A percentile compares a stretch with the other conserved stretches of the same genome.
These are phyloP conservation scores for Arxiozyma slooffiae DNA, from an alignment of 1,139 yeast species.

Conservation along the genomic window DNA sequence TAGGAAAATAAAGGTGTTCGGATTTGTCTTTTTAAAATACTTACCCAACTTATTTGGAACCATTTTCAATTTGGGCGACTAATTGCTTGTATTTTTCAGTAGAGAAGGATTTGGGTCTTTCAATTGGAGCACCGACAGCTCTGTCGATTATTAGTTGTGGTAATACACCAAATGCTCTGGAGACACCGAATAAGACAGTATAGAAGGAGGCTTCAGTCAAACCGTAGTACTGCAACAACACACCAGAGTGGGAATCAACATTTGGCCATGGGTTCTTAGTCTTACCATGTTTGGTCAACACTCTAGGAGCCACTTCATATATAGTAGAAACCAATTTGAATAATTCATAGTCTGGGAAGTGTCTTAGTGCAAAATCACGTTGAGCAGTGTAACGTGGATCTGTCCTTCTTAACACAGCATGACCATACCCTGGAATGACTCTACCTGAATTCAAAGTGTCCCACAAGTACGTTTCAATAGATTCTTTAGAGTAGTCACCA, in stretches of 20 bases:
- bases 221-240: slow-evolving; percentile 92
- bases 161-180: slow-evolving; percentile 95
- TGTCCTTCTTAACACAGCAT: slow-evolving; percentile 38
- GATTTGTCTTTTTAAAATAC: background rate
- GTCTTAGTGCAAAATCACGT: slow-evolving; percentile 92
- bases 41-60: background rate
- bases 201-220: slow-evolving; percentile 91
- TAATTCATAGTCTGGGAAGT: slow-evolving; percentile 91
- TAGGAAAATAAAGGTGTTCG: background rate
- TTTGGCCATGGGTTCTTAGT: slow-evolving; percentile 99
- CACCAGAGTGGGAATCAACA: slow-evolving; percentile 97
- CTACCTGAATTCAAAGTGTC: slow-evolving; percentile 34
- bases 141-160: slow-evolving; percentile 96
- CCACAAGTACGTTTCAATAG: slow-evolving; percentile 34
- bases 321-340: slow-evolving; percentile 84
- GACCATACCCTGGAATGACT: slow-evolving; percentile 40
- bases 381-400: slow-evolving; percentile 81
- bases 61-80: slow-evolving; percentile 29
- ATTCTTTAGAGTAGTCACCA: slow-evolving; percentile 27
- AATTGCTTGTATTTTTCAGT: slow-evolving; percentile 39
- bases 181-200: slow-evolving; percentile 96
- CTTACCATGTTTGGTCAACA: slow-evolving; percentile 92
- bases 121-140: slow-evolving; percentile 90
- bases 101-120: slow-evolving; percentile 96
- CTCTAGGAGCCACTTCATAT: slow-evolving; percentile 93